Evolutionary conservation across 1,139 yeast genomes (phyloP).

Genomic region (Lipomyces yarrowii): DNA sequence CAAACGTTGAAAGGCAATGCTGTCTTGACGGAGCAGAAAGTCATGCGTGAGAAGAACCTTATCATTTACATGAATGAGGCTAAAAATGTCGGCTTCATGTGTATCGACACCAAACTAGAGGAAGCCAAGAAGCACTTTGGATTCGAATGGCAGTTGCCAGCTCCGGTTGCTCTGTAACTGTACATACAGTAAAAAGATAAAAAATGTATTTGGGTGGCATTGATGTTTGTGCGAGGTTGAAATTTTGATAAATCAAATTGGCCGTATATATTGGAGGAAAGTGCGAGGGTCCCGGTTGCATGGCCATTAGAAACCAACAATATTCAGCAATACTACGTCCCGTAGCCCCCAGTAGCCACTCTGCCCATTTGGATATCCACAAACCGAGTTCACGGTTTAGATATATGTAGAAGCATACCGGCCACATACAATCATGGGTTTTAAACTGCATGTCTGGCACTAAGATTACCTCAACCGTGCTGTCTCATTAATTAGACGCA

Average conservation of each 20-base stretch:
- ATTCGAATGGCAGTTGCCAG: conserved; percentile 24
- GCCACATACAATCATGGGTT: conserved; percentile 4
- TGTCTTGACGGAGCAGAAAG: conserved; percentile 16
- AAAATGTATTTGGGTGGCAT: neutral
- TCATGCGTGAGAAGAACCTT: conserved; percentile 25
- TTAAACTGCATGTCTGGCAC: conserved; percentile 8
- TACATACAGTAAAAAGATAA: neutral
- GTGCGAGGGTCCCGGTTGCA: conserved; percentile 42
- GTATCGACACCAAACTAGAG: conserved; percentile 26
- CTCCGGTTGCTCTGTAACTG: neutral
- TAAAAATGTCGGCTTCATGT: conserved; percentile 31
- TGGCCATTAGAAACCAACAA: neutral
- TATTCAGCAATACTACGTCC: neutral
- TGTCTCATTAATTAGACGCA: too few species aligned
- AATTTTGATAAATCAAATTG: too few species aligned
- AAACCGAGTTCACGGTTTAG: neutral
- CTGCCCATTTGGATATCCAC: neutral
- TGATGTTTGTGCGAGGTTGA: too few species aligned
- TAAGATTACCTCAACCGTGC: conserved; percentile 11
- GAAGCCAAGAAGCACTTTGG: conserved; percentile 29
- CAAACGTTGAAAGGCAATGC: conserved; percentile 25
- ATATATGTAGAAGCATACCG: conserved; percentile 14
- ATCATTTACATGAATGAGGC: conserved; percentile 16
- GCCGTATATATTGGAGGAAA: neutral
- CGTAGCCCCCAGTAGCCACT: neutral